Conservation (phyloP, 176 grass and related monocot genomes). For the Oropetium thomaeum region DNA sequence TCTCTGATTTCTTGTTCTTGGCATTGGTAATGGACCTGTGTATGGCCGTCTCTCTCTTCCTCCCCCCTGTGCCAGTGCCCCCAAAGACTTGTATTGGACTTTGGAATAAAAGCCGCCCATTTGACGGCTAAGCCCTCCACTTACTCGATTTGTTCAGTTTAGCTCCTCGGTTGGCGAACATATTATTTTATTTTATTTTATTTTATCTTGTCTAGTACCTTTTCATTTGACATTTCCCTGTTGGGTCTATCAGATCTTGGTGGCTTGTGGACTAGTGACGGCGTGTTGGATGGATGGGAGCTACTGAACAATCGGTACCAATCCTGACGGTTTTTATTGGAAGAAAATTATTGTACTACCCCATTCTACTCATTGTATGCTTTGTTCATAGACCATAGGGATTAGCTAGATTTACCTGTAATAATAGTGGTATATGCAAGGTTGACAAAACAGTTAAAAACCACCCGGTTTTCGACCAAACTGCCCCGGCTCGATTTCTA, state of each 20-base stretch:
- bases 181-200: too few relatives aligned
- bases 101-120: constrained; percentile 25
- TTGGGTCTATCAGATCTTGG: constrained; percentile 22
- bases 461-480: too few relatives aligned
- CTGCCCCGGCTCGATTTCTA: too few relatives aligned
- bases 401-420: background rate
- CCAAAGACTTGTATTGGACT: constrained; percentile 47
- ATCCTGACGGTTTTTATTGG: background rate
- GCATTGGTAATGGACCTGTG: constrained; percentile 25
- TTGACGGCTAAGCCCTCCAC: background rate
- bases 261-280: background rate
- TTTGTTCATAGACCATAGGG: too few relatives aligned
- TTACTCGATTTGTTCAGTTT: background rate
- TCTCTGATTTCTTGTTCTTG: constrained; percentile 46
- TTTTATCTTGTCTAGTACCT: background rate
- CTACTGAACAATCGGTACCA: background rate
- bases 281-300: constrained; percentile 17
- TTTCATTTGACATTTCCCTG: constrained; percentile 29
- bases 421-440: too few relatives aligned
- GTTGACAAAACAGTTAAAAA: too few relatives aligned
- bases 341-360: background rate
- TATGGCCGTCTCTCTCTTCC: constrained; percentile 14
- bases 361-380: background rate
- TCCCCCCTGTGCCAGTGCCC: constrained; percentile 18
- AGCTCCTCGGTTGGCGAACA: constrained; percentile 20